These are phyloP conservation scores for Kappamyces sp. DNA, from an alignment of 192 early-diverging fungal genomes.

Conservation along the genomic window DNA sequence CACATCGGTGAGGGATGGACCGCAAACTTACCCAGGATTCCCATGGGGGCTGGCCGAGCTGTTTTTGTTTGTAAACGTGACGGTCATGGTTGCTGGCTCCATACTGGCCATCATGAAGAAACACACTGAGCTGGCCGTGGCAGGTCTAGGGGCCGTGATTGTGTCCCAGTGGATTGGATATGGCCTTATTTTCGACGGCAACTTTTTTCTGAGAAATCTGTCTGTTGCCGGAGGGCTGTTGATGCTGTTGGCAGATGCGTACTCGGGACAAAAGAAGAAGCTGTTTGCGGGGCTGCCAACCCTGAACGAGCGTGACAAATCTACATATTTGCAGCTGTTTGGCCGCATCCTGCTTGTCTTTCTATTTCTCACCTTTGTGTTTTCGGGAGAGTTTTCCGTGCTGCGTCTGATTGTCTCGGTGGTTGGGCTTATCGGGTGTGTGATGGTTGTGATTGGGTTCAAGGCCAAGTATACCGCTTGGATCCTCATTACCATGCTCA, in stretches of 20 bases:
- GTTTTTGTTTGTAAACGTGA: slow-evolving; percentile 78
- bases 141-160: slow-evolving; percentile 73
- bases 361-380: slow-evolving; percentile 82
- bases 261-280: slow-evolving; percentile 55
- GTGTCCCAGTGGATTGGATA: slow-evolving; percentile 88
- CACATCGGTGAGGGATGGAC: slow-evolving; percentile 48
- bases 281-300: slow-evolving; percentile 87
- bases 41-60: slow-evolving; percentile 74
- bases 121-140: slow-evolving; percentile 77
- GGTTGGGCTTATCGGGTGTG: slow-evolving; percentile 73
- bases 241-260: slow-evolving; percentile 84
- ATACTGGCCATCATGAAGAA: slow-evolving; percentile 75
- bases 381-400: slow-evolving; percentile 75
- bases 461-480: slow-evolving; percentile 96
- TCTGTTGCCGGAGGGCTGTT: slow-evolving; percentile 91
- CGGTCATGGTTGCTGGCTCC: slow-evolving; percentile 78
- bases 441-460: slow-evolving; percentile 96
- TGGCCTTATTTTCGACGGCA: slow-evolving; percentile 83
- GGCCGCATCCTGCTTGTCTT: slow-evolving; percentile 89
- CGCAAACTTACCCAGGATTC: slow-evolving; percentile 42
- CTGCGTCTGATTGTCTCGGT: slow-evolving; percentile 63
- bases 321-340: slow-evolving; percentile 87
- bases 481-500: slow-evolving; percentile 83
- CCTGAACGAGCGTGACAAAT: slow-evolving; percentile 74
- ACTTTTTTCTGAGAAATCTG: slow-evolving; percentile 86